Conservation (phyloP, 2,329 filamentous ascomycete genomes). For the Epichloe coenophiala region DNA sequence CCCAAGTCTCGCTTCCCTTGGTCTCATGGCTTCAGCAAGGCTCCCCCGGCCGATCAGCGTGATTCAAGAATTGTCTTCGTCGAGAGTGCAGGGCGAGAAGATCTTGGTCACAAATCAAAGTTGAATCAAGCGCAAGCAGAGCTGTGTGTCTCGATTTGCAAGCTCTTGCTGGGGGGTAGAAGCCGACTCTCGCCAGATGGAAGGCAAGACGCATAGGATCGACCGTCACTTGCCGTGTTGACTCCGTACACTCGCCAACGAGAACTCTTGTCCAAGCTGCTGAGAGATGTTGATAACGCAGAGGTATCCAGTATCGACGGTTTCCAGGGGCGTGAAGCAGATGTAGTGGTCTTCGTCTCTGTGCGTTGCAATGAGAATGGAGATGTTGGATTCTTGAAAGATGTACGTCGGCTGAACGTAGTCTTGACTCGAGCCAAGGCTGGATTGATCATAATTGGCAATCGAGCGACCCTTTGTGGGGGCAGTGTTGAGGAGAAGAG, state of each 20-base stretch:
- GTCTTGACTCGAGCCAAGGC: constrained; percentile 23
- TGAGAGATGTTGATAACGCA: not conserved
- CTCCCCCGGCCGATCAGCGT: not conserved
- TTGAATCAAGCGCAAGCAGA: not conserved
- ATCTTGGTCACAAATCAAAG: not conserved
- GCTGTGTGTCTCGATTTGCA: not conserved
- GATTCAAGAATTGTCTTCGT: not conserved
- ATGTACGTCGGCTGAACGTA: constrained; percentile 27
- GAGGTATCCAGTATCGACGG: constrained; percentile 27
- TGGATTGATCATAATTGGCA: constrained; percentile 21
- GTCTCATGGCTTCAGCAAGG: not conserved
- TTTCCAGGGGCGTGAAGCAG: constrained; percentile 29
- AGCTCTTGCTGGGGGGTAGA: not conserved
- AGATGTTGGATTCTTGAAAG: constrained; percentile 25
- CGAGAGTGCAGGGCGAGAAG: not conserved
- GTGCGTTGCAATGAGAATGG: constrained; percentile 25
- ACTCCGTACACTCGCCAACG: not conserved
- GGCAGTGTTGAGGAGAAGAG: constrained; percentile 1
- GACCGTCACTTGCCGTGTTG: not conserved
- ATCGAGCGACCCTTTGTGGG: constrained; percentile 15
- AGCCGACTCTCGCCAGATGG: not conserved
- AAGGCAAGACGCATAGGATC: not conserved
- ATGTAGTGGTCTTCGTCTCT: constrained; percentile 28
- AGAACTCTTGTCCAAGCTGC: not conserved
- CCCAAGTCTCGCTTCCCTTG: not conserved